Percentiles rank a stretch among this genome's conserved stretches.
Conservation (phyloP, 768 basidiomycete species). For the Auriculariales sp. region DNA sequence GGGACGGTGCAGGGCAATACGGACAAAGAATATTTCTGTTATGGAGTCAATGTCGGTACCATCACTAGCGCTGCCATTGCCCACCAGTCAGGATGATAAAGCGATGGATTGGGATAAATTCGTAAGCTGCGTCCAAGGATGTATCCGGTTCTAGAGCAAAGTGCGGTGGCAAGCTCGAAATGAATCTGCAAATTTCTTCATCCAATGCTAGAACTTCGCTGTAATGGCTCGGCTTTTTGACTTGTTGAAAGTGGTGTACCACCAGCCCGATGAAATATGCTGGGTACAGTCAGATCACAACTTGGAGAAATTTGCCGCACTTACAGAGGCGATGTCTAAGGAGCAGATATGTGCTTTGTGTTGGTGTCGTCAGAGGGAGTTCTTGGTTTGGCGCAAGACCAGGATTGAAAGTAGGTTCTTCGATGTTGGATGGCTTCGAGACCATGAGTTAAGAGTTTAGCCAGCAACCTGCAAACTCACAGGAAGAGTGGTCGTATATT, state of each 20-base stretch:
- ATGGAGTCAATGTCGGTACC: slow-evolving; percentile 20
- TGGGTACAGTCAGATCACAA: neutral
- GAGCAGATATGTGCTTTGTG: neutral
- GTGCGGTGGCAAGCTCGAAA: slow-evolving; percentile 62
- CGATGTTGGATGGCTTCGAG: neutral
- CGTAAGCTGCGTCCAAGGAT: slow-evolving; percentile 50
- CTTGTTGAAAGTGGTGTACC: slow-evolving; percentile 86
- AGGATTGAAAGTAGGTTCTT: neutral
- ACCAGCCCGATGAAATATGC: slow-evolving; percentile 54
- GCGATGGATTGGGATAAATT: slow-evolving; percentile 67
- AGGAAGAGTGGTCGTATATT: slow-evolving; percentile 68
- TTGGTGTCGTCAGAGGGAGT: neutral
- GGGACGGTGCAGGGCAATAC: slow-evolving; percentile 74
- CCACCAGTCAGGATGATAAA: slow-evolving; percentile 40
- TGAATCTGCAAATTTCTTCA: slow-evolving; percentile 68
- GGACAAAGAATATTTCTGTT: slow-evolving; percentile 79
- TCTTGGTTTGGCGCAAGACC: neutral
- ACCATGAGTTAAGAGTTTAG: neutral
- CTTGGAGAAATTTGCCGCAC: neutral
- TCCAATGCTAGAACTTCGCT: slow-evolving; percentile 70
- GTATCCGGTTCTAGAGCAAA: slow-evolving; percentile 65
- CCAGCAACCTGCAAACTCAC: neutral
- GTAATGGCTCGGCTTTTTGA: slow-evolving; percentile 64
- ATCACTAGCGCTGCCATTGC: neutral
- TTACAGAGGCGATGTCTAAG: neutral